Evolutionary conservation across 495 filamentous ascomycete genomes (phyloP).

Genomic region (Immersiella caudata): DNA sequence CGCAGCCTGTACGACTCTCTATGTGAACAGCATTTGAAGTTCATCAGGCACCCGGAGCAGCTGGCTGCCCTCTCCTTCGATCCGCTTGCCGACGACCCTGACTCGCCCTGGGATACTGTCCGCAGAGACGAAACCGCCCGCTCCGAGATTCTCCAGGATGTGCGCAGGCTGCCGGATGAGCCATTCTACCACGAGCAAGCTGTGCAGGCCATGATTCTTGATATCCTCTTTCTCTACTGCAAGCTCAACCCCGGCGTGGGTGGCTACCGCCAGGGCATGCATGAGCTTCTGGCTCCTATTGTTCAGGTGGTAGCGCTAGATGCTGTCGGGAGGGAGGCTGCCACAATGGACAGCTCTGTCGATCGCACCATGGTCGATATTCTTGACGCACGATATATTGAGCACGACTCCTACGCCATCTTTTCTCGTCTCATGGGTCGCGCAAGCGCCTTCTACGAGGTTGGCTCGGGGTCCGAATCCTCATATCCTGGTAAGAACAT

Average conservation of each 20-base stretch:
- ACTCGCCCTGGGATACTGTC: constrained; percentile 86
- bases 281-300: constrained; percentile 89
- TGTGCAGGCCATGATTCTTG: constrained; percentile 80
- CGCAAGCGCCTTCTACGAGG: constrained; percentile 86
- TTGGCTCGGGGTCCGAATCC: constrained; percentile 43
- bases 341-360: constrained; percentile 32
- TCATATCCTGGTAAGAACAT: constrained; percentile 52
- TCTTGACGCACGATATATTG: constrained; percentile 71
- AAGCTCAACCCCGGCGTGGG: constrained; percentile 87
- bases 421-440: constrained; percentile 85
- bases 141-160: constrained; percentile 92
- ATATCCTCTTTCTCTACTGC: constrained; percentile 91
- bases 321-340: constrained; percentile 56
- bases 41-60: constrained; percentile 80
- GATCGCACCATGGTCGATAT: constrained; percentile 60
- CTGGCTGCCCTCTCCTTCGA: constrained; percentile 69
- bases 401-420: constrained; percentile 88
- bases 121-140: constrained; percentile 82
- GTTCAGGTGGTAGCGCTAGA: constrained; percentile 87
- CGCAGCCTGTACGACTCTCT: constrained; percentile 73
- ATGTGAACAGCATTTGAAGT: constrained; percentile 72
- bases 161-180: constrained; percentile 91
- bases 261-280: constrained; percentile 94
- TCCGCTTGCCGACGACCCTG: constrained; percentile 82
- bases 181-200: constrained; percentile 79